These are phyloP conservation scores for Ilex paraguariensis DNA, from an alignment of 305 asterid species.

Conservation along the genomic window DNA sequence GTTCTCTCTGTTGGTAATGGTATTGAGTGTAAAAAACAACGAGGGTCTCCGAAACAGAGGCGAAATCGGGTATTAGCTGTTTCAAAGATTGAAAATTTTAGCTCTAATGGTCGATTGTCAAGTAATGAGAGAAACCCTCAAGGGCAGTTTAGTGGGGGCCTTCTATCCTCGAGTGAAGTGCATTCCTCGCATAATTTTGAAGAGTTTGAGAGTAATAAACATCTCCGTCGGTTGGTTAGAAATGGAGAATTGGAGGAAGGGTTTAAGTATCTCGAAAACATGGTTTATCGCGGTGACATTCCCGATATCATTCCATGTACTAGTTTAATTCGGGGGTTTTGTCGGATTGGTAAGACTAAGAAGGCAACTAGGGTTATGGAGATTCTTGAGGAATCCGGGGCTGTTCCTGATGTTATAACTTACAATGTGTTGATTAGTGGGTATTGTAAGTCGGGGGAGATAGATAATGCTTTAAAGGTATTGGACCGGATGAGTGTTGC, in stretches of 20 bases:
- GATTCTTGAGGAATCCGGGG: constrained; percentile 81
- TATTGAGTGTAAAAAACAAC: constrained; percentile 22
- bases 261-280: constrained; percentile 62
- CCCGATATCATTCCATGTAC: constrained; percentile 80
- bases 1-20: constrained; percentile 5
- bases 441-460: constrained; percentile 78
- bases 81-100: constrained; percentile 35
- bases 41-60: constrained; percentile 19
- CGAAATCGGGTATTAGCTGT: constrained; percentile 32
- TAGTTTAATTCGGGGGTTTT: constrained; percentile 85
- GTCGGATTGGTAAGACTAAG: constrained; percentile 57
- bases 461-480: constrained; percentile 53
- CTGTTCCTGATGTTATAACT: constrained; percentile 87
- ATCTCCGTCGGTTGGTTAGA: constrained; percentile 60
- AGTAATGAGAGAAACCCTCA: constrained; percentile 30
- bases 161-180: constrained; percentile 8
- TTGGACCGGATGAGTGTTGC: constrained; percentile 72
- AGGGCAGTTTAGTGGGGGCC: constrained; percentile 6
- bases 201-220: constrained; percentile 69
- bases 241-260: constrained; percentile 75
- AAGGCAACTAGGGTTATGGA: constrained; percentile 70
- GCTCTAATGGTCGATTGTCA: constrained; percentile 43
- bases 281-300: constrained; percentile 68
- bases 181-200: constrained; percentile 42
- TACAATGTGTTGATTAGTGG: constrained; percentile 88